Conservation (phyloP, 2,329 filamentous ascomycete species). For the Thelonectria blattea region DNA sequence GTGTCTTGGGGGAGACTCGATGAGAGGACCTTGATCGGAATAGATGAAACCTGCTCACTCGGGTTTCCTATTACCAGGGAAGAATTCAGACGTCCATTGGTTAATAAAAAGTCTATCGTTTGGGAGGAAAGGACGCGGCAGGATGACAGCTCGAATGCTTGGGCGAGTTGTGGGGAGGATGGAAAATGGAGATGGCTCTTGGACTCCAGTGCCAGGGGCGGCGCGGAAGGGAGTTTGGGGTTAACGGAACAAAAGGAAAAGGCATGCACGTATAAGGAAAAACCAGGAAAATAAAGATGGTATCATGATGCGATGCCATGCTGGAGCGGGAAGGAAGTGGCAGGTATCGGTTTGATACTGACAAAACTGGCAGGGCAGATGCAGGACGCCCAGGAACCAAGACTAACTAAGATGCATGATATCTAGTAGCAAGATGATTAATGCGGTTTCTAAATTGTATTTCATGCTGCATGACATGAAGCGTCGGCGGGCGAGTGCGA, state of each 20-base stretch:
- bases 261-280: constrained; percentile 5
- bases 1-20: background rate
- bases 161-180: background rate
- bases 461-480: constrained; percentile 7
- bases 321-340: constrained; percentile 19
- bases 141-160: background rate
- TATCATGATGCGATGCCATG: background rate
- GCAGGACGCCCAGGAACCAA: background rate
- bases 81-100: background rate
- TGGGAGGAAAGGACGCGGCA: background rate
- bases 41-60: too few species aligned
- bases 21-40: background rate
- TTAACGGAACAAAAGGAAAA: constrained; percentile 1
- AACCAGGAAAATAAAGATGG: constrained; percentile 2
- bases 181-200: constrained; percentile 1
- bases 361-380: background rate
- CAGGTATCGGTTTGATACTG: too few species aligned
- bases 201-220: background rate
- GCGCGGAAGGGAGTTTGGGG: constrained; percentile 17
- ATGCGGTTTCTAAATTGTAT: background rate
- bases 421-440: background rate
- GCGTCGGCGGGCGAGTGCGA: background rate
- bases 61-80: background rate
- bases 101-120: background rate
- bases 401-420: background rate